These are phyloP conservation scores for Penicillium sp. DNA, from an alignment of 2,329 filamentous ascomycete genomes.

Conservation along the genomic window DNA sequence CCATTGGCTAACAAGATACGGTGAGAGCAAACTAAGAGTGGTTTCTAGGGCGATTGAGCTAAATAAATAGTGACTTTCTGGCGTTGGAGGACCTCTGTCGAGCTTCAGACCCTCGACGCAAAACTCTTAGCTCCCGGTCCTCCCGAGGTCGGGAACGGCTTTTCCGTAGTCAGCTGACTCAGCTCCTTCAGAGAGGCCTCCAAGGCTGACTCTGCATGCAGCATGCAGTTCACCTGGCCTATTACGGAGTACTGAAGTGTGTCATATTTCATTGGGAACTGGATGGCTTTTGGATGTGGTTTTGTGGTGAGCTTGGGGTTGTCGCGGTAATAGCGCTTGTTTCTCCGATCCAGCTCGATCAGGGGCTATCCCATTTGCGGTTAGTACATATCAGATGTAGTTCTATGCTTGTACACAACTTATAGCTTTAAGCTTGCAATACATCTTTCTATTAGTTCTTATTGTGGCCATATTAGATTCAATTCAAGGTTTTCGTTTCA, in stretches of 20 bases:
- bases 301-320: background rate
- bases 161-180: constrained; percentile 25
- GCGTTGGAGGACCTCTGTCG: background rate
- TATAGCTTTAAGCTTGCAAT: no score
- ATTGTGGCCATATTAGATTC: no score
- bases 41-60: background rate
- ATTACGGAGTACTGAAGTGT: background rate
- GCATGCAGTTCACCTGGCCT: background rate
- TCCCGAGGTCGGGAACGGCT: constrained; percentile 17
- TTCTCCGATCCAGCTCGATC: background rate
- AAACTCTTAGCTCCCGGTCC: constrained; percentile 24
- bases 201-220: background rate
- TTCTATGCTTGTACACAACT: background rate
- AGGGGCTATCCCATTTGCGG: constrained; percentile 1
- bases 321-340: background rate
- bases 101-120: constrained; percentile 14
- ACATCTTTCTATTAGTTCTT: no score
- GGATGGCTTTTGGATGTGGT: background rate
- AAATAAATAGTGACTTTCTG: background rate
- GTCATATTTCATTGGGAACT: constrained; percentile 1
- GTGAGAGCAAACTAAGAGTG: background rate
- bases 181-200: background rate
- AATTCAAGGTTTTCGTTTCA: no score
- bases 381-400: constrained; percentile 2
- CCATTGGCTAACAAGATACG: constrained; percentile 15